These are phyloP conservation scores for Pseudogymnoascus sp. DNA, from an alignment of 2,329 filamentous ascomycete species.

Conservation along the genomic window DNA sequence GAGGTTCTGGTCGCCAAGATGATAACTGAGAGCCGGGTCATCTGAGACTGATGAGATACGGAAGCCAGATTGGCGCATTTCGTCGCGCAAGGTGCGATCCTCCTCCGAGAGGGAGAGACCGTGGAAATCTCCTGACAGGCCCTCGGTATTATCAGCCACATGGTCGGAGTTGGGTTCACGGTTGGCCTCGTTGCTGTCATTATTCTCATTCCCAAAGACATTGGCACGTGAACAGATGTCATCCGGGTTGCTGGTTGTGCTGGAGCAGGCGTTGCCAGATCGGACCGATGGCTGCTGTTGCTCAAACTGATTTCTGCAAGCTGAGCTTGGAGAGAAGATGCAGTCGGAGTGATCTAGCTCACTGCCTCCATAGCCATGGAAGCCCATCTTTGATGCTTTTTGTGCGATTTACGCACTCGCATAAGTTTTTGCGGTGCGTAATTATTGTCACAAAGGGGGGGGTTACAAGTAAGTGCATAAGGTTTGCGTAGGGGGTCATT, in stretches of 20 bases:
- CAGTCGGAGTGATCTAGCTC: neutral
- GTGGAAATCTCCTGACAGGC: neutral
- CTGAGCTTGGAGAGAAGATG: neutral
- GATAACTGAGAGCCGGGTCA: neutral
- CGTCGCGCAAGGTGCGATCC: neutral
- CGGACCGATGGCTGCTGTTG: neutral
- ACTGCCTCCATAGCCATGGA: constrained; percentile 3
- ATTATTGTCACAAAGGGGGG: neutral
- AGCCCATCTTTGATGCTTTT: neutral
- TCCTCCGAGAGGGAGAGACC: neutral
- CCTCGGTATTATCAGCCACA: neutral
- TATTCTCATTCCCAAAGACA: neutral
- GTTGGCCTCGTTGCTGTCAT: neutral
- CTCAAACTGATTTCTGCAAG: neutral
- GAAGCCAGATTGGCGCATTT: neutral
- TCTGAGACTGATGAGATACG: neutral
- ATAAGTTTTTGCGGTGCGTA: neutral
- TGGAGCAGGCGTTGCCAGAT: neutral
- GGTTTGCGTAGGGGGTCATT: neutral
- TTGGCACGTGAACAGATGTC: neutral
- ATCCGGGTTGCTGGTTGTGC: neutral
- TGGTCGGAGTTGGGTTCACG: neutral
- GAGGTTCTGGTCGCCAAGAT: neutral
- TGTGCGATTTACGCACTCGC: neutral
- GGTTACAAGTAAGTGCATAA: neutral